Evolutionary conservation across 768 basidiomycete species (phyloP).

Genomic region (Naematelia encephala): DNA sequence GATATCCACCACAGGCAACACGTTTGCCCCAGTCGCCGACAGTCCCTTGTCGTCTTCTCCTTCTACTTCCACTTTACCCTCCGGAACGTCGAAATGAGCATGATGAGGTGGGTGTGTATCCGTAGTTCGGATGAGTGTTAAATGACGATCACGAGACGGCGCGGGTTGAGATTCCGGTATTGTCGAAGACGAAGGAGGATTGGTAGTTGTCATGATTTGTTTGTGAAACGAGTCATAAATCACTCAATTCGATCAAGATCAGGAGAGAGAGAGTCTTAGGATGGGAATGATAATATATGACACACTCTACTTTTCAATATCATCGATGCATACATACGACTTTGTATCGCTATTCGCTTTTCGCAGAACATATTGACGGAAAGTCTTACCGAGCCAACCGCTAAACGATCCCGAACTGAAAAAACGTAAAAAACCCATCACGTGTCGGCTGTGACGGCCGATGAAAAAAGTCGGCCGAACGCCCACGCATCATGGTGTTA

Average conservation of each 20-base stretch:
- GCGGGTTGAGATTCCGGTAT: not conserved
- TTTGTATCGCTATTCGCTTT: not conserved
- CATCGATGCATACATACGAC: not conserved
- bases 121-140: not conserved
- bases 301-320: too few relatives aligned
- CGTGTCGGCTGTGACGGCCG: too few relatives aligned
- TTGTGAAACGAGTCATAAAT: too few relatives aligned
- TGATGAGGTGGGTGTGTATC: constrained; percentile 24
- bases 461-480: too few relatives aligned
- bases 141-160: not conserved
- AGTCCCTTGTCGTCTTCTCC: not conserved
- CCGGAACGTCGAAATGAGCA: constrained; percentile 28
- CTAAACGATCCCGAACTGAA: too few relatives aligned
- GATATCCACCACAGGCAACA: constrained; percentile 43
- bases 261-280: too few relatives aligned
- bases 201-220: too few relatives aligned
- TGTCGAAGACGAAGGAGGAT: not conserved
- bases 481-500: too few relatives aligned
- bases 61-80: constrained; percentile 6
- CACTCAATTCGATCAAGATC: too few relatives aligned
- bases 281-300: too few relatives aligned
- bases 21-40: not conserved
- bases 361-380: not conserved
- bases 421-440: too few relatives aligned
- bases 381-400: not conserved